These are phyloP conservation scores for Echria macrotheca DNA, from an alignment of 495 filamentous ascomycete species.

Conservation along the genomic window DNA sequence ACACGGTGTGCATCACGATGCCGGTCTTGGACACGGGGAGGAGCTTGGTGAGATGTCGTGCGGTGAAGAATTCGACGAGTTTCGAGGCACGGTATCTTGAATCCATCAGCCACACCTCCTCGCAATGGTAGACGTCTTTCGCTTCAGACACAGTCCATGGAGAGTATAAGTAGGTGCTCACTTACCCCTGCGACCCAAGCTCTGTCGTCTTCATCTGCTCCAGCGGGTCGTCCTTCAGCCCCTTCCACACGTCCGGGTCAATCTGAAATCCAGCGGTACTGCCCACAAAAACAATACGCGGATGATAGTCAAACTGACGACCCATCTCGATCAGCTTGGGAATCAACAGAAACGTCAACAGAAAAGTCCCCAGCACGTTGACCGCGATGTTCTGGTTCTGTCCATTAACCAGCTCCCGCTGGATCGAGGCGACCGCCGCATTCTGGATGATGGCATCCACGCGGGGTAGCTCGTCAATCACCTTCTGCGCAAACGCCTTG, in stretches of 20 bases:
- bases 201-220: not conserved
- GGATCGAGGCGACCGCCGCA: constrained; percentile 27
- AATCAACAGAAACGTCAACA: not conserved
- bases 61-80: constrained; percentile 12
- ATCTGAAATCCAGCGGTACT: not conserved
- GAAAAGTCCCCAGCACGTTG: not conserved
- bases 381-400: not conserved
- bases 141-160: no score
- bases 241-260: constrained; percentile 11
- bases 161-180: no score
- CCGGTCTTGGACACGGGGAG: constrained; percentile 11
- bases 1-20: constrained; percentile 36
- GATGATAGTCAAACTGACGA: not conserved
- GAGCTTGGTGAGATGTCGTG: constrained; percentile 18
- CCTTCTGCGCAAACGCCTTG: constrained; percentile 27
- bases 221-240: not conserved
- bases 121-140: no score
- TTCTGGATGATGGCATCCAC: constrained; percentile 39
- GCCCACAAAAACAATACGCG: not conserved
- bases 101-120: not conserved
- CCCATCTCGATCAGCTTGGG: not conserved
- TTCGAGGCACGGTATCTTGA: constrained; percentile 10
- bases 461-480: constrained; percentile 27
- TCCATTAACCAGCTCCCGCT: constrained; percentile 9
- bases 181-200: no score